Evolutionary conservation across 2,329 filamentous ascomycete genomes (phyloP).

Genomic region (Catunica adiposa): DNA sequence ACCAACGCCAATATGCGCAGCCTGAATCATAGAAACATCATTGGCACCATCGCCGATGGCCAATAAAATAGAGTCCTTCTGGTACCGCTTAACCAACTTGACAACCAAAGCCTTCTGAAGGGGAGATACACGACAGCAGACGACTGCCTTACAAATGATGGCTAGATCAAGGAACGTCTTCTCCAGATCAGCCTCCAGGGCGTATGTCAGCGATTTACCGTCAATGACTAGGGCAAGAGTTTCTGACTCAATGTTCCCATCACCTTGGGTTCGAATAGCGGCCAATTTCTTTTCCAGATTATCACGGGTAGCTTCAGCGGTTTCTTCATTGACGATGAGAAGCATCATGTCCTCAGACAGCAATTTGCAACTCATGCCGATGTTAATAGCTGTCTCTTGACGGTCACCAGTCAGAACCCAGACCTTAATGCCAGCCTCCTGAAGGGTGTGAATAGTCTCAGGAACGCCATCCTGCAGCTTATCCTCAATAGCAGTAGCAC

Average conservation of each 20-base stretch:
- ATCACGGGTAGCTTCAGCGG: constrained; percentile 58
- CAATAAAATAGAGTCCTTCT: constrained; percentile 77
- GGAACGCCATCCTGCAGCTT: constrained; percentile 92
- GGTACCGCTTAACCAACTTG: constrained; percentile 86
- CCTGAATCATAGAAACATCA: constrained; percentile 99
- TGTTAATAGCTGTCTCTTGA: constrained; percentile 98
- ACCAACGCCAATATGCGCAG: constrained; percentile 91
- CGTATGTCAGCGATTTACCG: constrained; percentile 85
- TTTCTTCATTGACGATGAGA: constrained; percentile 88
- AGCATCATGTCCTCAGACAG: constrained; percentile 98
- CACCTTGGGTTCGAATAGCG: constrained; percentile 70
- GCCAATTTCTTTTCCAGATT: constrained; percentile 89
- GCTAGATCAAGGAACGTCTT: constrained; percentile 86
- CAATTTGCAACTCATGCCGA: constrained; percentile 98
- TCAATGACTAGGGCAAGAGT: constrained; percentile 86
- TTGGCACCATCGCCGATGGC: constrained; percentile 97
- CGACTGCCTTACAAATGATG: constrained; percentile 94
- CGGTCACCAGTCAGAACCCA: constrained; percentile 97
- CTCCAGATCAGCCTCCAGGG: constrained; percentile 84
- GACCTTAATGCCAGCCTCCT: constrained; percentile 93
- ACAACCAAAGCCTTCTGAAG: constrained; percentile 95
- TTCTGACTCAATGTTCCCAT: constrained; percentile 62
- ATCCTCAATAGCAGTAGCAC: constrained; percentile 94
- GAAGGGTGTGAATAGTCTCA: constrained; percentile 92
- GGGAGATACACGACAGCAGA: constrained; percentile 92